Percentiles rank a stretch among this genome's conserved stretches.
Conservation (phyloP, 139 green algal genomes). For the Astrephomene gubernaculifera region DNA sequence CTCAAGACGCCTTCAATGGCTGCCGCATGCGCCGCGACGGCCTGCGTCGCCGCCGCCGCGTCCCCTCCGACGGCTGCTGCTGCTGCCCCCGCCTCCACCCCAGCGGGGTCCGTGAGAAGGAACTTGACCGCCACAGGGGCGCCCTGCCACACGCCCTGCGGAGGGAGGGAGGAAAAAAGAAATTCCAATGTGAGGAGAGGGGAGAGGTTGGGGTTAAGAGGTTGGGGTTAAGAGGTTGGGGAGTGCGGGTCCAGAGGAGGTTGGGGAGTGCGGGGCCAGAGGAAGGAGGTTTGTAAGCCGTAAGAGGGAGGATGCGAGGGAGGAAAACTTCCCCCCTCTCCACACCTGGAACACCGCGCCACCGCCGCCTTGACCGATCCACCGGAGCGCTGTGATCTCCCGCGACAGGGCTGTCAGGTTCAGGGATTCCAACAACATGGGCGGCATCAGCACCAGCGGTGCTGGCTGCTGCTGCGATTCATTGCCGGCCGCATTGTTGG, state of each 20-base stretch:
- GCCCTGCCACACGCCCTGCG: slow-evolving; percentile 32
- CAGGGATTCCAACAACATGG: neutral
- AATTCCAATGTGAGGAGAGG: too few relatives aligned
- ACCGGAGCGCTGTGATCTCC: slow-evolving; percentile 19
- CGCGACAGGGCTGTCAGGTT: neutral
- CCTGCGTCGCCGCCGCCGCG: neutral
- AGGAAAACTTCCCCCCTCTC: neutral
- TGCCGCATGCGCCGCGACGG: neutral
- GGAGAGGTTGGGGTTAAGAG: too few relatives aligned
- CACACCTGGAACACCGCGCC: slow-evolving; percentile 39
- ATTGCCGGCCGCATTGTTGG: too few relatives aligned
- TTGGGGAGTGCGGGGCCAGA: too few relatives aligned
- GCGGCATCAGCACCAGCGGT: neutral
- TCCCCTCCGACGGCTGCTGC: neutral
- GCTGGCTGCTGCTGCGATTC: neutral
- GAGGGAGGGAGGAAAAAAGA: too few relatives aligned
- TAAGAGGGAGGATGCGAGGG: too few relatives aligned
- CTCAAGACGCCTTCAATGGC: slow-evolving; percentile 24
- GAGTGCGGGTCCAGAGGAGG: too few relatives aligned
- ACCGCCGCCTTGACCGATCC: slow-evolving; percentile 38
- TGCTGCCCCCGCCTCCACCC: neutral
- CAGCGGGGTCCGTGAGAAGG: neutral
- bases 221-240: too few relatives aligned
- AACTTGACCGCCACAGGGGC: slow-evolving; percentile 30
- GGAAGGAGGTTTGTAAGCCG: too few relatives aligned